These are phyloP conservation scores for Chamaecyparis obtusa DNA, from an alignment of 75 land plant genomes.

Conservation along the genomic window DNA sequence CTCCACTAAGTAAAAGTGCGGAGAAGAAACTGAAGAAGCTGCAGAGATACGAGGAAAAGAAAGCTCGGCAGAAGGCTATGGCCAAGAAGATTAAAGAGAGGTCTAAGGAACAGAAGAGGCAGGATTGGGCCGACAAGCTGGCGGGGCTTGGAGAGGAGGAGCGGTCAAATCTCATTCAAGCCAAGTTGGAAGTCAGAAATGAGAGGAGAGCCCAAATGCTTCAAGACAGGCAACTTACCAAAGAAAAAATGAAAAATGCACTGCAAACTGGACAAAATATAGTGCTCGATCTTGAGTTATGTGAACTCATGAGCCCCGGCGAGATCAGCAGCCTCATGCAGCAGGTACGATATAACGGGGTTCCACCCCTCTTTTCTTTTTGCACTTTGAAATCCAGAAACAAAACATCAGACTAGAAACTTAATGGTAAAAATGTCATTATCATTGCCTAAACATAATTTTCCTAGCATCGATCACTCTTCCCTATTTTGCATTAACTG, in stretches of 20 bases:
- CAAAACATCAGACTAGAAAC: background rate
- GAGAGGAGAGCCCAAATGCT: conserved; percentile 63
- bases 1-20: conserved; percentile 64
- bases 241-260: conserved; percentile 49
- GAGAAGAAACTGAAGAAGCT: conserved; percentile 72
- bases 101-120: conserved; percentile 58
- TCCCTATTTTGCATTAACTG: background rate
- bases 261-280: conserved; percentile 71
- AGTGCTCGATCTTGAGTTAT: conserved; percentile 83
- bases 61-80: conserved; percentile 57
- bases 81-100: conserved; percentile 53
- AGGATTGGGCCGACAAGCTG: conserved; percentile 79
- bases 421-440: background rate
- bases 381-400: background rate
- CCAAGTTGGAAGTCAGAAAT: conserved; percentile 31
- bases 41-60: conserved; percentile 56
- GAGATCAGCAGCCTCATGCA: conserved; percentile 78
- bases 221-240: conserved; percentile 50
- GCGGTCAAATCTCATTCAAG: conserved; percentile 30
- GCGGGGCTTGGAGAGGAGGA: conserved; percentile 68
- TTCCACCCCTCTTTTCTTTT: background rate
- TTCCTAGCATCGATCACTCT: background rate
- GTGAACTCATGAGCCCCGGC: conserved; percentile 60
- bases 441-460: background rate
- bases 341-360: conserved; percentile 50